Conservation (phyloP, 371 early-diverging fungal genomes). For the Choanephora cucurbitarum region DNA sequence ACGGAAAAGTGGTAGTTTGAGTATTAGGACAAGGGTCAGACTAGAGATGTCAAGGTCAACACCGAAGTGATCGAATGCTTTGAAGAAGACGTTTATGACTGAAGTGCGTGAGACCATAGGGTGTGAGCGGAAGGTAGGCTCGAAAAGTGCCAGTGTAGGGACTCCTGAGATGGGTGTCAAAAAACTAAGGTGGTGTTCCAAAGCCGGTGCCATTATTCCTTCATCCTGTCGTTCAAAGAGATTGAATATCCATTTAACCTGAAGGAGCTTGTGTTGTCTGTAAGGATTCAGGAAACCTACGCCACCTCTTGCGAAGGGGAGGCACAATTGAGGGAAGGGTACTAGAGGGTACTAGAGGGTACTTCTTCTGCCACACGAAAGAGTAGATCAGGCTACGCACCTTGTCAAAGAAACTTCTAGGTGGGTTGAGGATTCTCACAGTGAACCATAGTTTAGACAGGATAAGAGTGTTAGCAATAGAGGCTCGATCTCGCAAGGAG, state of each 20-base stretch:
- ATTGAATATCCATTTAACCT: constrained; percentile 1
- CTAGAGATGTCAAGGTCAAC: not conserved
- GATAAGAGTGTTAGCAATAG: constrained; percentile 1
- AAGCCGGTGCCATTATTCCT: too few species aligned
- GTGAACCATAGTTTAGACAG: constrained; percentile 4
- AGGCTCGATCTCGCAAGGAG: not conserved
- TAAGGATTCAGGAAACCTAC: constrained; percentile 4
- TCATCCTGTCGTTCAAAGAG: too few species aligned
- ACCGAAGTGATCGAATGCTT: constrained; percentile 5
- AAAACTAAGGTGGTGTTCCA: too few species aligned
- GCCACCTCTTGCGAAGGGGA: constrained; percentile 17
- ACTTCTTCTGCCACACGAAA: not conserved
- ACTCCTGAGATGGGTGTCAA: too few species aligned
- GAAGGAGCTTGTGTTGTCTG: constrained; percentile 6
- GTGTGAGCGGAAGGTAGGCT: too few species aligned
- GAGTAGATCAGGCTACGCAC: too few species aligned
- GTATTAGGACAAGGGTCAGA: not conserved
- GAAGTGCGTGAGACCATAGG: not conserved
- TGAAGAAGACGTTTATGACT: not conserved
- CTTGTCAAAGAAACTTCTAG: too few species aligned
- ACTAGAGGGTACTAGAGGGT: not conserved
- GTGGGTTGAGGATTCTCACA: not conserved
- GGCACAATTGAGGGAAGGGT: not conserved
- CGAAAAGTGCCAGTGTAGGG: too few species aligned
- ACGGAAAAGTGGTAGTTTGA: not conserved